Base-by-base conservation (phyloP, 2,329 filamentous ascomycete genomes). In the Aschersonia sp. region DNA sequence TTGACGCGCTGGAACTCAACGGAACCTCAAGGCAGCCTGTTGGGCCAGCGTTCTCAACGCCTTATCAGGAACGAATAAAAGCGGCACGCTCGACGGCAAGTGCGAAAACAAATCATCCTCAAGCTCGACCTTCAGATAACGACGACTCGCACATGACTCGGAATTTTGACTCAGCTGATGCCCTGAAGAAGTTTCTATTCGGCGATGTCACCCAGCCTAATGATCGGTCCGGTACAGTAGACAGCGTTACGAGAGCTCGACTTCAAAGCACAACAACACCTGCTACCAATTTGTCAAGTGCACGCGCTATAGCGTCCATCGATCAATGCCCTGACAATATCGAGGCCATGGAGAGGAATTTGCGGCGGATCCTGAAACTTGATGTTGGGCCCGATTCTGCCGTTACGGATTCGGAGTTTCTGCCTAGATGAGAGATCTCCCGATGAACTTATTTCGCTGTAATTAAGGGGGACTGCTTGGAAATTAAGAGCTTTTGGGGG, bases 21-120 rank as follows among this genome's bases (percentile, higher is more conserved):
- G 74, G 75, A 30, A 73, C 70, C 14, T 70, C 71, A 22, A 69
- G 70, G 42, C 70, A 67, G 43, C 67, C 71, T 32, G 75, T 80
- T 54, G 83, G 75, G 4, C 80, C 80, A 31, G 75, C 82, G 2
- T 85, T 86, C 60, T 81, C 83, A 5, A 83, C 81, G 0, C 76
- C 78, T 0, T 82, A 79, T 54, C 66, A 74, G 5, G 76, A 81
- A 50, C 73, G 78, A 42, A 79, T 82, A 50, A 71, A 70, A 49
- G 77, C 76, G 46, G 75, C 72, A 29, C 70, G 69, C 14, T 61
- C 64, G 9, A 58, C 47, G 42, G 60, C 61, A 37, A 53, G 57
- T 5, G 41, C 43, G 14, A 43, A 35, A 22, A 22, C 22, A 22
- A 22, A 22, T 22, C 22, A 35, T 30, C 41, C 42, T 8, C 47